Percentiles rank a stretch among this genome's conserved stretches.
Conservation (phyloP, 176 grass and related monocot genomes). For the Poa pratensis region DNA sequence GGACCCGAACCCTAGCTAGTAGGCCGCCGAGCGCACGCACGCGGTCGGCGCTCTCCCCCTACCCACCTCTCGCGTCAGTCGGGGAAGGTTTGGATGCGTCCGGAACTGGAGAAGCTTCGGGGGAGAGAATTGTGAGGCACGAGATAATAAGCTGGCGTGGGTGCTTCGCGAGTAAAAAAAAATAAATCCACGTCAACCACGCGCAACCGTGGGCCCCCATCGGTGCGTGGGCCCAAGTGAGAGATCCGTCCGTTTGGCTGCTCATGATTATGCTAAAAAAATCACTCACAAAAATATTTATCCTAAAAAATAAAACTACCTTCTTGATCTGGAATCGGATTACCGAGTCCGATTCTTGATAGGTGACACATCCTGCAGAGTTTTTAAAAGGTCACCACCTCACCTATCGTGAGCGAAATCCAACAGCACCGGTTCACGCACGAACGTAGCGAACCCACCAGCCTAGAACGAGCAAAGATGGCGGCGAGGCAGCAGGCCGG, state of each 20-base stretch:
- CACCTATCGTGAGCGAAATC: background rate
- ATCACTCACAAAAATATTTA: no score
- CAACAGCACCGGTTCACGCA: background rate
- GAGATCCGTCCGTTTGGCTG: background rate
- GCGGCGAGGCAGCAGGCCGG: background rate
- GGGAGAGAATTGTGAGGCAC: background rate
- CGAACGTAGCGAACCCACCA: background rate
- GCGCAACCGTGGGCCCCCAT: background rate
- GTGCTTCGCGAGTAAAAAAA: background rate
- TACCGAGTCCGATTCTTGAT: background rate
- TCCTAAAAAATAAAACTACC: no score
- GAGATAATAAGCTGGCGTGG: background rate
- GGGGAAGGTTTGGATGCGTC: no score
- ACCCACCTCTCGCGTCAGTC: no score
- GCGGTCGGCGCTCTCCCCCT: background rate
- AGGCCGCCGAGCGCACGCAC: constrained; percentile 14
- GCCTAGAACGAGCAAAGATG: background rate
- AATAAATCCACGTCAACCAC: background rate
- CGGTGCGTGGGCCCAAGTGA: background rate
- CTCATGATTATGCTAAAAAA: no score
- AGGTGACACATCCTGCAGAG: background rate
- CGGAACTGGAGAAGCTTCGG: constrained; percentile 30
- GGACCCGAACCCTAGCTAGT: constrained; percentile 37
- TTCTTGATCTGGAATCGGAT: background rate
- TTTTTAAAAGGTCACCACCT: background rate